A percentile compares a stretch with the other conserved stretches of the same genome.
Evolutionary conservation across 2,329 filamentous ascomycete genomes (phyloP).

Genomic region (Sporothrix schenckii): DNA sequence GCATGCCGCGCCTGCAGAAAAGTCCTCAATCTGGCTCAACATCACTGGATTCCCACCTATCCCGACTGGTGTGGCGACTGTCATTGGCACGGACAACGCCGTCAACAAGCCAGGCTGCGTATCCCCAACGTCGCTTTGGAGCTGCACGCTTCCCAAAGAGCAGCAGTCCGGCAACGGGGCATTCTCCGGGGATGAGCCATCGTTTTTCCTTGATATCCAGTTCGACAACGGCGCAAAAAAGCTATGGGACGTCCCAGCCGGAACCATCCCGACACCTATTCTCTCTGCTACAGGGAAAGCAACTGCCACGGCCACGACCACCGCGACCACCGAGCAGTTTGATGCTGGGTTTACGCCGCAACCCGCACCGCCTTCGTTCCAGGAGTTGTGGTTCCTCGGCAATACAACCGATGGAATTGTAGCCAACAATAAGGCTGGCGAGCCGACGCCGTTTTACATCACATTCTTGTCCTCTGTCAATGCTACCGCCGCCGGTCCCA

Average conservation of each 20-base stretch:
- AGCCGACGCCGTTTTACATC: constrained; percentile 87
- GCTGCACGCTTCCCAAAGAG: constrained; percentile 80
- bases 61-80: constrained; percentile 78
- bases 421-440: constrained; percentile 71
- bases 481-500: constrained; percentile 40
- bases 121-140: constrained; percentile 75
- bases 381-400: constrained; percentile 80
- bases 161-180: constrained; percentile 66
- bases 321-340: constrained; percentile 28
- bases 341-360: constrained; percentile 50
- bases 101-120: constrained; percentile 70
- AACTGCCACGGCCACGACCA: background rate
- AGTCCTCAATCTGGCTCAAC: constrained; percentile 72
- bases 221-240: constrained; percentile 63
- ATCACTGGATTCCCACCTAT: constrained; percentile 84
- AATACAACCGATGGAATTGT: constrained; percentile 79
- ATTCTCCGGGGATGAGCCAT: constrained; percentile 70
- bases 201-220: constrained; percentile 78
- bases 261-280: constrained; percentile 37
- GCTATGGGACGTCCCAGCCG: constrained; percentile 54
- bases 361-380: constrained; percentile 61
- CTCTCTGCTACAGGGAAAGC: background rate
- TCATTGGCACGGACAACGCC: constrained; percentile 71
- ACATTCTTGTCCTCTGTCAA: constrained; percentile 62
- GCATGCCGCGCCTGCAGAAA: constrained; percentile 36